These are phyloP conservation scores for Serendipita sp. DNA, from an alignment of 768 basidiomycete species.

Conservation along the genomic window DNA sequence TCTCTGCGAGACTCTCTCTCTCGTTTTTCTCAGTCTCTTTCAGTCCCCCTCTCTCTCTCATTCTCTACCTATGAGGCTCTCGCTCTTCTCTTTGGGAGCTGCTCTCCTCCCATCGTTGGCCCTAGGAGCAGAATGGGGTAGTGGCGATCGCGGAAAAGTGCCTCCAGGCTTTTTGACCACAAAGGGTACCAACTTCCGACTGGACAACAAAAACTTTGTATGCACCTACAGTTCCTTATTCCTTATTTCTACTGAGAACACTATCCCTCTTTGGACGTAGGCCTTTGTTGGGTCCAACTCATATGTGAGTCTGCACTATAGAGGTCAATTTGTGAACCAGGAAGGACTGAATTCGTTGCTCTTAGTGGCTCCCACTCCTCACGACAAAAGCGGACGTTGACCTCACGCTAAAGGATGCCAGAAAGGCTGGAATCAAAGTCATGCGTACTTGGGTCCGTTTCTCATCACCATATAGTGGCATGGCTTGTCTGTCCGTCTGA, in stretches of 20 bases:
- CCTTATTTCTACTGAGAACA: not conserved
- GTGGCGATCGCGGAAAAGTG: slow-evolving; percentile 6
- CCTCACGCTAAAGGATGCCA: slow-evolving; percentile 2
- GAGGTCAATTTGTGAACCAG: not conserved
- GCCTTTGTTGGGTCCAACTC: slow-evolving; percentile 39
- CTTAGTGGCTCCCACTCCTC: slow-evolving; percentile 9
- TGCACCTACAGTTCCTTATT: slow-evolving; percentile 9
- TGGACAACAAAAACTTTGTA: slow-evolving; percentile 38
- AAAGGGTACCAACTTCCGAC: slow-evolving; percentile 23
- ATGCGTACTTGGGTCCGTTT: slow-evolving; percentile 10
- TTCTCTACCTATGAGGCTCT: too few relatives aligned
- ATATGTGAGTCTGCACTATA: slow-evolving; percentile 22
- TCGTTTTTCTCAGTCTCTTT: too few relatives aligned
- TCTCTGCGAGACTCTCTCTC: too few relatives aligned
- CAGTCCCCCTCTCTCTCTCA: too few relatives aligned
- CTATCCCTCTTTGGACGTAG: slow-evolving; percentile 12
- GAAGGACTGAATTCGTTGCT: not conserved
- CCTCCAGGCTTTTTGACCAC: slow-evolving; percentile 31
- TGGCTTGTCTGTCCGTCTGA: slow-evolving; percentile 23
- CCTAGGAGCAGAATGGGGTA: not conserved
- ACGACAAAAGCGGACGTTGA: slow-evolving; percentile 8
- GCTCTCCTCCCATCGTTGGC: too few relatives aligned
- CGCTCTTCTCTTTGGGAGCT: too few relatives aligned
- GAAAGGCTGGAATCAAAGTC: slow-evolving; percentile 5
- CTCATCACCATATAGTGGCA: slow-evolving; percentile 19